Evolutionary conservation across 2,329 filamentous ascomycete species (phyloP).

Genomic region (Phaeosphaeriaceae sp.): DNA sequence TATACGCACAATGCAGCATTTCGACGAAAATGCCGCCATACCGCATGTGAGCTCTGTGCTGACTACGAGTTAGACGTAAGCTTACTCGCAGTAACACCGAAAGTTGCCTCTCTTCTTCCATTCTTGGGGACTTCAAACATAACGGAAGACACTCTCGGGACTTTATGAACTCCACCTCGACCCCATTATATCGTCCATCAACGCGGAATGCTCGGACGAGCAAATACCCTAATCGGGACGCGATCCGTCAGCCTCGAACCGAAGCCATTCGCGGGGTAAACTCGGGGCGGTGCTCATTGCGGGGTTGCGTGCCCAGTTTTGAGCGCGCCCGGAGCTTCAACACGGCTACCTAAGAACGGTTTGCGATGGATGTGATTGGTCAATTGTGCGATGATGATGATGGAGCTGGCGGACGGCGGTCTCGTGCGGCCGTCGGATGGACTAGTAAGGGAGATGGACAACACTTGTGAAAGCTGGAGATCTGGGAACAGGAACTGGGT

Average conservation of each 20-base stretch:
- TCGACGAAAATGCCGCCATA: too few species aligned
- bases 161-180: neutral
- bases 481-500: neutral
- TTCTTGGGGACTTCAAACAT: neutral
- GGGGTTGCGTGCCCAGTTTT: constrained; percentile 22
- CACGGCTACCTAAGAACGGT: constrained; percentile 22
- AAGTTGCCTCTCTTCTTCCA: neutral
- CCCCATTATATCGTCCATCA: neutral
- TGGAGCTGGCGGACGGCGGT: constrained; percentile 15
- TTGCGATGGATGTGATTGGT: constrained; percentile 20
- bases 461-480: neutral
- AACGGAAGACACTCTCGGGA: constrained; percentile 1
- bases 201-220: constrained; percentile 3
- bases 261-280: constrained; percentile 20
- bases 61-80: neutral
- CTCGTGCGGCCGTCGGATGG: constrained; percentile 19
- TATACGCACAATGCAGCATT: too few species aligned
- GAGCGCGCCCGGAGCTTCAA: constrained; percentile 20
- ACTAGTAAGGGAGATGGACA: neutral
- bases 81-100: neutral
- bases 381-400: neutral
- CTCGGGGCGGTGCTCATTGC: constrained; percentile 28
- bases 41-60: neutral
- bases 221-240: neutral
- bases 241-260: neutral